A percentile compares a stretch with the other conserved stretches of the same genome.
Conservation (phyloP, 2,329 filamentous ascomycete species). For the Colletotrichum eremochloae region DNA sequence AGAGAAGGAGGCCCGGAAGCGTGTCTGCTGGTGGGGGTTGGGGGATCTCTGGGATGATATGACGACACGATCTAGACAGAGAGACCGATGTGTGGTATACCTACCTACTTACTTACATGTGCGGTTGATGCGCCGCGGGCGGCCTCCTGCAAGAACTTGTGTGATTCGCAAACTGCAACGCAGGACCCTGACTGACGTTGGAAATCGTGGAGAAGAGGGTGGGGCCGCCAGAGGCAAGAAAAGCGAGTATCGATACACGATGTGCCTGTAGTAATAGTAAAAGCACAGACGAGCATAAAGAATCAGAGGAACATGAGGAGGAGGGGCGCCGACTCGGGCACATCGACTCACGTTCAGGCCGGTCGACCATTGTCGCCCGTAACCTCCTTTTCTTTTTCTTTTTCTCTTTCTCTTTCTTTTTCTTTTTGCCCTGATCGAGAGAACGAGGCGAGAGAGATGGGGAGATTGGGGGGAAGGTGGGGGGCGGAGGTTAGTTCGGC, state of each 20-base stretch:
- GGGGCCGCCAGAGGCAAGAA: background rate
- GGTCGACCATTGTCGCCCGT: background rate
- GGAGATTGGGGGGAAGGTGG: too few species aligned
- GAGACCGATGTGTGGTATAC: background rate
- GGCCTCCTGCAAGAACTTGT: background rate
- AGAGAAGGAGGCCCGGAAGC: constrained; percentile 12
- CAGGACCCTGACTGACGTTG: background rate
- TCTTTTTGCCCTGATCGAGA: background rate
- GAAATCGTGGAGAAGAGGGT: background rate
- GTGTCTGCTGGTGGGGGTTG: background rate
- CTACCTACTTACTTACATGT: background rate
- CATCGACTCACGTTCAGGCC: background rate
- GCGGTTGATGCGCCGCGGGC: background rate
- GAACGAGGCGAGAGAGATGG: background rate
- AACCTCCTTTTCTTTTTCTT: background rate
- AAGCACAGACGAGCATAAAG: background rate
- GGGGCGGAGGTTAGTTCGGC: background rate
- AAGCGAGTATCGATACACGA: background rate
- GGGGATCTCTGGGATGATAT: background rate
- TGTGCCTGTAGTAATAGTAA: too few species aligned
- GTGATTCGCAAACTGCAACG: background rate
- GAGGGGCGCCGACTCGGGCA: background rate
- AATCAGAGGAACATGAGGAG: background rate
- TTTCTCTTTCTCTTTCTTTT: background rate
- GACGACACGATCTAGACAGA: background rate